phyloP scores from a whole-genome alignment of 768 basidiomycete genomes.

The Lyophyllum atratum region DNA sequence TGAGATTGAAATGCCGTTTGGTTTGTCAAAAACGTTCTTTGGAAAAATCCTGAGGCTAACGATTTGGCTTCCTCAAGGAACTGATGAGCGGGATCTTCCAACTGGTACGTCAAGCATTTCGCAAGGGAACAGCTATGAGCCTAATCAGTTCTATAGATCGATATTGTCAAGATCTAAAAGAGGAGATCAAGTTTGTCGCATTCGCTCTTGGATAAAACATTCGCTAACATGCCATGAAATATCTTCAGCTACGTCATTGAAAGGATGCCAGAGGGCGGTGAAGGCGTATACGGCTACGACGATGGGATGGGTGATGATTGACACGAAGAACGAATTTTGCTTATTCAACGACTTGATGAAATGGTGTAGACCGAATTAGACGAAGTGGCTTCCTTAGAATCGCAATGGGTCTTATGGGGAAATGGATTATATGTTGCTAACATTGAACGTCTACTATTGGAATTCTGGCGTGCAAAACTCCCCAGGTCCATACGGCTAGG shows the following conservation, averaged over 20 bases:
- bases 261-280: constrained; percentile 71
- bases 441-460: constrained; percentile 36
- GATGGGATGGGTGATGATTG: constrained; percentile 84
- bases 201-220: neutral
- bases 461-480: constrained; percentile 89
- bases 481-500: constrained; percentile 93
- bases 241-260: constrained; percentile 63
- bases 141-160: constrained; percentile 49
- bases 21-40: constrained; percentile 37
- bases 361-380: neutral
- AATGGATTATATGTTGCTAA: constrained; percentile 2
- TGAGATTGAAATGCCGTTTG: constrained; percentile 95
- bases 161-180: constrained; percentile 84
- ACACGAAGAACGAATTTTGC: constrained; percentile 16
- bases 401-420: neutral
- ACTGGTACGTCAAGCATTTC: constrained; percentile 49
- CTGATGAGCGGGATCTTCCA: constrained; percentile 70
- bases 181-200: constrained; percentile 73
- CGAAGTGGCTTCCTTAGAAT: neutral
- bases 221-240: neutral
- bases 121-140: neutral
- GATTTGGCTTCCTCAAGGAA: constrained; percentile 38
- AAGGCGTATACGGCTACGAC: constrained; percentile 72
- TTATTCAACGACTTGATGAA: constrained; percentile 8
- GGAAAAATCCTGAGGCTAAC: neutral